Base-by-base conservation (phyloP, 306 rosid genomes). In the Dryas alaskensis region DNA sequence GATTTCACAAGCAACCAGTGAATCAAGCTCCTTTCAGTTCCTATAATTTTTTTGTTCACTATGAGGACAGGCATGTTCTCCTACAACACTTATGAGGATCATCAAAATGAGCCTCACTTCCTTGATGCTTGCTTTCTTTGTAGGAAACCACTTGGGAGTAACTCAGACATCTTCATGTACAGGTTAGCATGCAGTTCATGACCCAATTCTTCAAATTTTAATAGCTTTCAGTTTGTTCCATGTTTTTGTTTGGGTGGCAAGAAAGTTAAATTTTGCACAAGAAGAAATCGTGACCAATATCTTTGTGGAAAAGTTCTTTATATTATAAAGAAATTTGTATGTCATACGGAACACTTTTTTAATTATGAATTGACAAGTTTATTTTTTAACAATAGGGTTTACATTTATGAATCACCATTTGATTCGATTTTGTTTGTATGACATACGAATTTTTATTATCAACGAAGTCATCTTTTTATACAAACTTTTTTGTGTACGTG, bases 121-220 rank as follows among this genome's bases (percentile, higher is more conserved):
- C 98, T 93, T 11, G 91, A 93, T 80, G 82, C 97, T 27, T 93
- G 98, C 60, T 88, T 55, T 42, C 97, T 91, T 45, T 93, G 98
- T 75, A 76, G 82, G 53, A 93, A 85, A 73, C 85, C 87, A 2
- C 97, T 93, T 47, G 86, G 87, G 43, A 81, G 55, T 4, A 91
- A 89, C 81, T 69, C 68, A 19, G 98, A 93, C 86, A 93, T 93
- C 84, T 93, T 84, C 83, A 93, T 93, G 98, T 93, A 93, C 86
- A 93, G 97, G 98, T 90, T 4, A 40, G 58, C 40, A 22, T 7
- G 40, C 31, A 0, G 1, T 65, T 40, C 72, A 13, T 42, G 19
- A 16, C 60, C 61, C 46, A 44, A 47, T 72, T 72, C 43, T 19
- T 43, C 40, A 5, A 8, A 62, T 25, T 47, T 47, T 74, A 4